Base-by-base conservation (phyloP, 2,329 filamentous ascomycete species). In the Didymella keratinophila region DNA sequence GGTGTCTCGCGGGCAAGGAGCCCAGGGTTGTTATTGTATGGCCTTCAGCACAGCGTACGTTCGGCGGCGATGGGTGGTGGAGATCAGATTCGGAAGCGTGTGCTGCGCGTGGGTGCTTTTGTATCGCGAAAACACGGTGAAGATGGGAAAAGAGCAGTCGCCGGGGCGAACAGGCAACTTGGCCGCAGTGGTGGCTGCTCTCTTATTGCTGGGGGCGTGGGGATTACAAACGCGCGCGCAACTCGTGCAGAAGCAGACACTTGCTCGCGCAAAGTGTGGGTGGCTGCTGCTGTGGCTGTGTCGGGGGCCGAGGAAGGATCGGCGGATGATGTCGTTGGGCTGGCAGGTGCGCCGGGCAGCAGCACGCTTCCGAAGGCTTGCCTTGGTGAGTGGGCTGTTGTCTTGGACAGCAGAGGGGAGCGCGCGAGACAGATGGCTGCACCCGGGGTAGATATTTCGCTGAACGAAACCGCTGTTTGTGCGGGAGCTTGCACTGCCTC, bases 1-100 rank as follows among this genome's bases (percentile, higher is more conserved):
- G 63, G 73, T 74, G 74, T 76, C 74, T 76, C 74, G 65, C 65
- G 73, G 75, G 74, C 76, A 70, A 70, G 68, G 66, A 73, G 76
- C 75, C 75, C 75, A 71, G 72, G 12, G 61, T 46, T 66, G 65
- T 71, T 74, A 73, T 71, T 73, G 69, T 60, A 72, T 56, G 52
- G 64, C 70, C 65, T 73, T 71, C 75, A 77, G 74, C 74, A 75
- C 70, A 62, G 75, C 67, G 66, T 66, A 71, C 55, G 67, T 63
- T 64, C 68, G 64, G 60, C 66, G 60, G 48, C 67, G 65, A 55
- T 62, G 60, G 54, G 71, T 58, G 63, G 66, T 70, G 67, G 71
- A 71, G 62, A 75, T 64, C 23, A 73, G 58, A 57, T 71, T 72
- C 11, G 69, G 69, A 28, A 74, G 69, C 34, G 56, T 58, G 50